Conservation (phyloP, 805 yeast genomes). For the Monosporozyma solicola region DNA sequence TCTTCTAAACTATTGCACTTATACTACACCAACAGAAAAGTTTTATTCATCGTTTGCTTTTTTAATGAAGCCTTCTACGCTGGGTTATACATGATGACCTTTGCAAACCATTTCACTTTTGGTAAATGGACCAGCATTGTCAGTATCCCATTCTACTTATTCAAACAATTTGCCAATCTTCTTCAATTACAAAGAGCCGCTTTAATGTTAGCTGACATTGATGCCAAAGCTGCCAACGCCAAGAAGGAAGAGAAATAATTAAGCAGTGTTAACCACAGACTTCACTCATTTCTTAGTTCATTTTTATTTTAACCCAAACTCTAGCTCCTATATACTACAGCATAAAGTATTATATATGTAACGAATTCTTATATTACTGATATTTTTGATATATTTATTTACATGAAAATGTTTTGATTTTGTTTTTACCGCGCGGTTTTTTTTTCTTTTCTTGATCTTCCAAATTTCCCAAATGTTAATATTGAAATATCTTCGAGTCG, state of each 20-base stretch:
- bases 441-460: not conserved
- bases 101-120: conserved; percentile 38
- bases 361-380: not conserved
- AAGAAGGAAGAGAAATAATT: conserved; percentile 6
- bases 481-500: not conserved
- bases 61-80: conserved; percentile 90
- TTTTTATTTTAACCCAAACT: not conserved
- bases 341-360: not conserved
- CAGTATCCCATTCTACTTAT: conserved; percentile 78
- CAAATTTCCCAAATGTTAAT: not conserved
- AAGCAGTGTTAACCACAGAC: not conserved
- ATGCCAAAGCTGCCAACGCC: conserved; percentile 35
- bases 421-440: not conserved
- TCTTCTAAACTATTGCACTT: conserved; percentile 65
- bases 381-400: not conserved
- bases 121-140: conserved; percentile 50
- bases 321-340: not conserved
- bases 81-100: conserved; percentile 73
- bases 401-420: not conserved
- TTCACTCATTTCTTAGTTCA: not conserved
- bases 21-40: conserved; percentile 79
- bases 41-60: conserved; percentile 82
- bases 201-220: conserved; percentile 63
- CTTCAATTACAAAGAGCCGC: conserved; percentile 87
- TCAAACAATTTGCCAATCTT: conserved; percentile 84